Evolutionary conservation across 495 filamentous ascomycete species (phyloP).

Genomic region (Astrocystis sublimbata): DNA sequence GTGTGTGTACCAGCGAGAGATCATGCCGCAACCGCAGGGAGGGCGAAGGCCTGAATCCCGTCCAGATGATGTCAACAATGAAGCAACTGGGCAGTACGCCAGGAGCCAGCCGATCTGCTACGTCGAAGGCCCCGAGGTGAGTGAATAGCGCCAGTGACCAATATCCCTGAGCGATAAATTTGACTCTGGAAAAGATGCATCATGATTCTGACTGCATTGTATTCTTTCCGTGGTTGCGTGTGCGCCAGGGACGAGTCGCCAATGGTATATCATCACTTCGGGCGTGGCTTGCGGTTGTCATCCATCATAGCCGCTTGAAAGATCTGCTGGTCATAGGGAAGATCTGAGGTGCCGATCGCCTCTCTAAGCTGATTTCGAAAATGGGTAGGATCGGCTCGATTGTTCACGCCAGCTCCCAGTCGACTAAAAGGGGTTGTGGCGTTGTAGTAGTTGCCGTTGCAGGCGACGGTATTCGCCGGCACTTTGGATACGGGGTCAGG

Average conservation of each 20-base stretch:
- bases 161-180: background rate
- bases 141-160: background rate
- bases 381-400: conserved; percentile 23
- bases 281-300: conserved; percentile 21
- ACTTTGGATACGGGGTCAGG: conserved; percentile 17
- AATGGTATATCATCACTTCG: conserved; percentile 20
- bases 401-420: conserved; percentile 22
- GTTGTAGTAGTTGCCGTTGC: conserved; percentile 29
- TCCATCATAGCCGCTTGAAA: conserved; percentile 24
- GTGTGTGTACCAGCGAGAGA: background rate
- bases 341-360: conserved; percentile 12
- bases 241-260: background rate
- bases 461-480: conserved; percentile 20
- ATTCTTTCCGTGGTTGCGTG: background rate
- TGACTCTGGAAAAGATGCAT: background rate
- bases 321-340: conserved; percentile 23
- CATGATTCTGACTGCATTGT: background rate
- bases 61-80: background rate
- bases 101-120: background rate
- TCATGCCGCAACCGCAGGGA: background rate
- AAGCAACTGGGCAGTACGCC: background rate
- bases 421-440: conserved; percentile 26
- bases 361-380: conserved; percentile 26
- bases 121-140: background rate
- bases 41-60: background rate